phyloP scores from a whole-genome alignment of 306 rosid genomes.

The Prunus mira region DNA sequence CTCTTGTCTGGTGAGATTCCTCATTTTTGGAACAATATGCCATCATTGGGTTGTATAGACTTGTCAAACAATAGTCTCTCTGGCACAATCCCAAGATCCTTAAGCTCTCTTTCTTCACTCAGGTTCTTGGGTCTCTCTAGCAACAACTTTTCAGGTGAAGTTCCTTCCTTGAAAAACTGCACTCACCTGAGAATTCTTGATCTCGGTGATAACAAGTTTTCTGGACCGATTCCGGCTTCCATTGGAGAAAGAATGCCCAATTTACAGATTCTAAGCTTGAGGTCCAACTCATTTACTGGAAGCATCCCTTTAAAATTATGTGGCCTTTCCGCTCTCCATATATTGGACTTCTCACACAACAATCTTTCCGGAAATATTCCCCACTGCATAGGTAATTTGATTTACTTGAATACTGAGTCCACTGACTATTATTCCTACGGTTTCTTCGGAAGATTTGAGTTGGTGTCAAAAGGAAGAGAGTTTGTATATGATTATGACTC shows the following conservation, averaged over 20 bases:
- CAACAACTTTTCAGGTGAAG: slow-evolving; percentile 12
- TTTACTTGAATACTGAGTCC: background rate
- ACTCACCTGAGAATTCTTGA: background rate
- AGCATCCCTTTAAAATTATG: slow-evolving; percentile 4
- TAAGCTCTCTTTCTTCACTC: background rate
- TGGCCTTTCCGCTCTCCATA: slow-evolving; percentile 10
- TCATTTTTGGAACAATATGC: slow-evolving; percentile 9
- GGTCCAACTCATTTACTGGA: slow-evolving; percentile 17
- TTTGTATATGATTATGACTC: too few species aligned
- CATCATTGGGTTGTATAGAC: background rate
- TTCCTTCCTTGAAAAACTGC: slow-evolving; percentile 20
- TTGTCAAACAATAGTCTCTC: slow-evolving; percentile 20
- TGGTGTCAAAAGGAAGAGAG: too few species aligned
- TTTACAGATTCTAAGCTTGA: slow-evolving; percentile 8
- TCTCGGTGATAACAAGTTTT: slow-evolving; percentile 18
- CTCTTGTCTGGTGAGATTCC: slow-evolving; percentile 18
- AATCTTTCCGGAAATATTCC: background rate
- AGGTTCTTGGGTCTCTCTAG: background rate
- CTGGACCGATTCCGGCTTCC: slow-evolving; percentile 6
- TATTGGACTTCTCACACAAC: slow-evolving; percentile 9
- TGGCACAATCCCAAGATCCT: slow-evolving; percentile 20
- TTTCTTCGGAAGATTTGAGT: too few species aligned
- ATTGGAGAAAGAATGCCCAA: slow-evolving; percentile 12
- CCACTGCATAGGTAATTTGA: slow-evolving; percentile 9
- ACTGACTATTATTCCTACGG: too few species aligned